Evolutionary conservation across 441 rosid species (phyloP), one percentile per base, ranked within the genome.

Genomic region (Monsonia emarginata): DNA sequence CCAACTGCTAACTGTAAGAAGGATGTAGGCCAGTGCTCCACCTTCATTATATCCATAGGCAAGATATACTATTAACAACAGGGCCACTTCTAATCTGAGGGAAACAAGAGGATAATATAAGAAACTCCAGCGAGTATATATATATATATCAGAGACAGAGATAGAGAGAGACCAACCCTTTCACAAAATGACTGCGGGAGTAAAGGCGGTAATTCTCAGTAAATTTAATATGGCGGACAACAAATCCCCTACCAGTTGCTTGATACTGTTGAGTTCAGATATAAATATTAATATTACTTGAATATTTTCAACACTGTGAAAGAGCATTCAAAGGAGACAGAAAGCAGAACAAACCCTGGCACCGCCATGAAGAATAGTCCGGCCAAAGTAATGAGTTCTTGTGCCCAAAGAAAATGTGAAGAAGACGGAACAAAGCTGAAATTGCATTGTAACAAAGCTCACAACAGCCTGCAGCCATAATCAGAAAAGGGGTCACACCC

Each of bases 231-330:
- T 95, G 99, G 67, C 86, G 85, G 63, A 95, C 98, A 67, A 91
- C 99, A 79, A 95, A 95, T 25, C 99, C 99, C 69, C 98, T 86
- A 54, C 99, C 99, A 10, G 99, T 95, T 64, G 99, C 95, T 86
- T 87, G 97, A 67, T 95, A 91, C 98, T 95, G 86, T 76, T 66
- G n/a, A 22, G 59, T 8, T 52, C 64, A 70, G 64, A 36, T 58
- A 68, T 27, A 66, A 79, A 75, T 28, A 31, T 70, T 67, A 74
- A 46, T 58, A 18, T 69, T 65, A 73, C 50, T 61, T 66, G 44
- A 63, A 76, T 60, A 61, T 64, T 66, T 25, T 38, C 21, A 59
- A 66, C 22, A 25, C 32, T 28, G 69, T 46, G 63, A 60, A 14
- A 38, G 64, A 44, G 44, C 31, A 44, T 57, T 28, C 42, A 7